Conservation (phyloP, 202 grass and related monocot species). For the Schoenoplectus triqueter region DNA sequence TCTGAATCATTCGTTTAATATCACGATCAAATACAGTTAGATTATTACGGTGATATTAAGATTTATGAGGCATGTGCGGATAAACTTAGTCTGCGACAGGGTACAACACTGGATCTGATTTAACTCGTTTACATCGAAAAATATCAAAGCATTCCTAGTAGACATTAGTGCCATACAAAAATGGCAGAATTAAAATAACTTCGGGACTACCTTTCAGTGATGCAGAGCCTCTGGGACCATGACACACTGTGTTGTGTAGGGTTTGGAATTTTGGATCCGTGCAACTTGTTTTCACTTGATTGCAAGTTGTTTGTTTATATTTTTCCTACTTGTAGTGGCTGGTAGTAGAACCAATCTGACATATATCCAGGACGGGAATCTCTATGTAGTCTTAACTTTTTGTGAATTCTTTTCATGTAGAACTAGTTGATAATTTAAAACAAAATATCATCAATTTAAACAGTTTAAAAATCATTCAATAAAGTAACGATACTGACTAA, state of each 20-base stretch:
- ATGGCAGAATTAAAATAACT: neutral
- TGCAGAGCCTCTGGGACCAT: constrained; percentile 4
- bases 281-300: neutral
- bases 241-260: neutral
- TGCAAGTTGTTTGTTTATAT: neutral
- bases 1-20: too few relatives aligned
- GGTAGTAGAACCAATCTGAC: neutral
- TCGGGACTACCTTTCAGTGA: neutral
- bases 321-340: neutral
- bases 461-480: neutral
- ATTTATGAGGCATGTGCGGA: too few relatives aligned
- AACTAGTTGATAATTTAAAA: neutral
- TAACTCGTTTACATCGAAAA: neutral
- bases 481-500: too few relatives aligned
- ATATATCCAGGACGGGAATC: neutral
- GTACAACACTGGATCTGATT: too few relatives aligned
- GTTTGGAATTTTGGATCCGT: neutral
- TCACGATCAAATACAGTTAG: too few relatives aligned
- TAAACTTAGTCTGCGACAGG: neutral
- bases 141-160: neutral
- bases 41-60: too few relatives aligned
- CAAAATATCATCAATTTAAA: neutral
- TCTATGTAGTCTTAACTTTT: neutral
- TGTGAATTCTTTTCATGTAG: too few relatives aligned
- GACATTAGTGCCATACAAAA: neutral